These are phyloP conservation scores for Nannochloropsis salina DNA, from an alignment of 108 stramenopile species.

Conservation along the genomic window DNA sequence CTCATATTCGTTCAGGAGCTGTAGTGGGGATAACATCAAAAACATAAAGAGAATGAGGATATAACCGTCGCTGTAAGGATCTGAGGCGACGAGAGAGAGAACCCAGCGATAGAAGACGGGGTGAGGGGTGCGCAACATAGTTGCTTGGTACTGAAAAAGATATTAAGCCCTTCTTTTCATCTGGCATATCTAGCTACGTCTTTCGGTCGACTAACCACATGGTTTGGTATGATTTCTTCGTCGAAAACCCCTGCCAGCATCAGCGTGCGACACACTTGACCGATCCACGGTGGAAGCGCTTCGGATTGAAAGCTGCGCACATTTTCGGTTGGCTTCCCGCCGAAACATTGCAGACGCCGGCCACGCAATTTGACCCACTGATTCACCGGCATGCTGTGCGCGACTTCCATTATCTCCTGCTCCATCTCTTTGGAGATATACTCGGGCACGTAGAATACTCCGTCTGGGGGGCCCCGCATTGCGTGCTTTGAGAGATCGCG, in stretches of 20 bases:
- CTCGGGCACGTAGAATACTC: constrained; percentile 40
- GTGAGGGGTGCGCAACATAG: background rate
- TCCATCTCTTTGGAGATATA: constrained; percentile 38
- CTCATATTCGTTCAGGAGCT: constrained; percentile 34
- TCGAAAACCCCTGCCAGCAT: constrained; percentile 22
- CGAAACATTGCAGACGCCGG: constrained; percentile 45
- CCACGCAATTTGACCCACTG: constrained; percentile 41
- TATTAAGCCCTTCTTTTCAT: background rate
- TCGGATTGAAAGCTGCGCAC: constrained; percentile 25
- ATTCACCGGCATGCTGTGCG: constrained; percentile 5
- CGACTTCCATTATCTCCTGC: background rate
- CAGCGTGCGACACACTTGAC: constrained; percentile 26
- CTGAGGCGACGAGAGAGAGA: background rate
- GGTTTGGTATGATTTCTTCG: constrained; percentile 32
- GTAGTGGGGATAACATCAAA: no score
- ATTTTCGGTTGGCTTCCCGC: constrained; percentile 38
- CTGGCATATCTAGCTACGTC: background rate
- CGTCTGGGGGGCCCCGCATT: background rate
- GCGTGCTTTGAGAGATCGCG: background rate
- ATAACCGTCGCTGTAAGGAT: background rate
- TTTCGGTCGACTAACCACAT: constrained; percentile 45
- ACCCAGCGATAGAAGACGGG: background rate
- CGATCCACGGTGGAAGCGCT: constrained; percentile 44
- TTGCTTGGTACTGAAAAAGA: background rate
- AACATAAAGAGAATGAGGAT: no score